phyloP scores from a whole-genome alignment of 1,139 yeast genomes.

The Yamadazyma pseudoaaseri region DNA sequence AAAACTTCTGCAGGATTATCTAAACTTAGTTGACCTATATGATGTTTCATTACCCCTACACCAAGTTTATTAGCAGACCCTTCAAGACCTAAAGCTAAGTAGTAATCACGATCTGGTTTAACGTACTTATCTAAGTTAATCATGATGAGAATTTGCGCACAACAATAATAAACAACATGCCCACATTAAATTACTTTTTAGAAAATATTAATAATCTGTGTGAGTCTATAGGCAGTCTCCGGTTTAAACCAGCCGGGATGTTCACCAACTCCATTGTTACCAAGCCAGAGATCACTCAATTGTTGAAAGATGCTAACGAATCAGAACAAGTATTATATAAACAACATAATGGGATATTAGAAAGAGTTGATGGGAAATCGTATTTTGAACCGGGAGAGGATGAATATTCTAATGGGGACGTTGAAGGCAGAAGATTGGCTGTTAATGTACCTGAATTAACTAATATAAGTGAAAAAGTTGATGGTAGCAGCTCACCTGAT shows the following conservation, averaged over 20 bases:
- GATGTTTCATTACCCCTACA: constrained; percentile 84
- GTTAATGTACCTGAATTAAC: constrained; percentile 23
- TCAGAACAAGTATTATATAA: constrained; percentile 53
- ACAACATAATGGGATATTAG: constrained; percentile 24
- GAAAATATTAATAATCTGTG: constrained; percentile 23
- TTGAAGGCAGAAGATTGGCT: constrained; percentile 21
- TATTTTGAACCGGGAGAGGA: constrained; percentile 24
- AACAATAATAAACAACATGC: constrained; percentile 12
- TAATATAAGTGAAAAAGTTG: constrained; percentile 6
- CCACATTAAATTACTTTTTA: constrained; percentile 24
- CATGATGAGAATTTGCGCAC: constrained; percentile 10
- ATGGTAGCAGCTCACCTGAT: constrained; percentile 14
- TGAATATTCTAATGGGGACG: constrained; percentile 18
- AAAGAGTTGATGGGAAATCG: constrained; percentile 39
- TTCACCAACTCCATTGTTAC: constrained; percentile 63
- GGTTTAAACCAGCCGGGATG: constrained; percentile 55
- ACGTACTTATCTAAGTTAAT: constrained; percentile 40
- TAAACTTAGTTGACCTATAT: constrained; percentile 47
- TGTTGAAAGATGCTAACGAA: constrained; percentile 58
- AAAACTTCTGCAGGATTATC: constrained; percentile 71
- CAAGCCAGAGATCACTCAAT: constrained; percentile 55
- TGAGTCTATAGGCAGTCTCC: constrained; percentile 24
- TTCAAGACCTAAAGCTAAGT: constrained; percentile 84
- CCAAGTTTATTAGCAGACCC: constrained; percentile 98
- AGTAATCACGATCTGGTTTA: constrained; percentile 47